Evolutionary conservation across 352 stramenopile genomes (phyloP), one percentile per base, ranked within the genome.

Genomic region (Phytophthora palmivora): DNA sequence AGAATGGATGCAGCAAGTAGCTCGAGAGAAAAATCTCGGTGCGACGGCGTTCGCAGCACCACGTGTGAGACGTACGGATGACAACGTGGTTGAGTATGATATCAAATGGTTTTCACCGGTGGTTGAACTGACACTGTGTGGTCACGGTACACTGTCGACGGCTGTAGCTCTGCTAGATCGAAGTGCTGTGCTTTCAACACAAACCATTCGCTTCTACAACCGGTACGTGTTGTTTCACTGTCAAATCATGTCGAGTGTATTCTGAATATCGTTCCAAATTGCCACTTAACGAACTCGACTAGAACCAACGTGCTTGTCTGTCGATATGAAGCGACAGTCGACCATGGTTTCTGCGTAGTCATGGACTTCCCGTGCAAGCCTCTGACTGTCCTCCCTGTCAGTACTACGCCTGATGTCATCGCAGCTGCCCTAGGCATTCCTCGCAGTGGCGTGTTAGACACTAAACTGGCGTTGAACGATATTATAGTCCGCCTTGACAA

Each of bases 291-390:
- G 5, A 9, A 12, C 30, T 28, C 6, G 24, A 3, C 6, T 18
- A 47, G 41, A 47, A 57, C 49, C 22, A 57, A 46, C n/a, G 37
- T 58, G 6, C 18, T 58, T 14, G 26, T 58, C 12, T 58, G 50
- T 34, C 50, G 26, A 3, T 58, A 41, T 41, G 50, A 58, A 41
- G 36, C 14, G 12, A 9, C 22, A 8, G 15, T 1, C 8, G 26
- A 34, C 15, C 50, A 48, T 37, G 24, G 18, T 2, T 8, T 39
- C 39, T 30, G 24, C 12, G 38, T 58, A 4, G 16, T 58, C 11
- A 26, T 58, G 30, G n/a, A 58, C 50, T 58, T 58, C n/a, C 50
- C 50, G 14, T 12, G 11, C 28, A 48, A 58, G 12, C 16, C 37
- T 11, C 11, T 46, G 16, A 15, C 22, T 9, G 12, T 6, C 2